Base-by-base conservation (phyloP, 2,329 filamentous ascomycete genomes). In the Reticulascus tulasneorum region DNA sequence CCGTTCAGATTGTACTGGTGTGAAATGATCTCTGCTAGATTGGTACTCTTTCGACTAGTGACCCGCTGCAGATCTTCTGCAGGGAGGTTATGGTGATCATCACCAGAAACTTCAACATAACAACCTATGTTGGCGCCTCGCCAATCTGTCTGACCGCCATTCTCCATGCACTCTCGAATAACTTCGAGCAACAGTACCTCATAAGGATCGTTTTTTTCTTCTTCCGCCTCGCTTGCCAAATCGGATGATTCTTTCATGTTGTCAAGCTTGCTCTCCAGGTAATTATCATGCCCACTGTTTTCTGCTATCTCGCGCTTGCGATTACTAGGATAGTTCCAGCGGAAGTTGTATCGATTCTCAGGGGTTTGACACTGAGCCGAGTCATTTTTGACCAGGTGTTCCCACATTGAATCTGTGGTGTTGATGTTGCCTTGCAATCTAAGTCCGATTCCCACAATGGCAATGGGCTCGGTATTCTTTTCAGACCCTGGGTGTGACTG, bases 361-460 rank as follows among this genome's bases (percentile, higher is more conserved):
- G 60, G 53, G 2, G 55, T 47, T 1, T 48, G 34, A 13, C 38
- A 59, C 1, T 47, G 47, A 0, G 60, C 62, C 10, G 58, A 50
- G 2, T 52, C 37, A 10, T 58, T 56, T 0, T 47, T 23, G 16
- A 44, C 35, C 1, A 67, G 45, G 33, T 63, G 56, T 2, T 62
- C 47, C 63, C 64, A 68, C 2, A 68, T 47, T 28, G 51, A 51
- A 2, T 48, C 38, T 2, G 62, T 58, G 2, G 51, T 52, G 26
- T 44, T 49, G 23, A 53, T 53, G 23, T 47, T 46, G 0, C 65
- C 66, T 0, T 66, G 63, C 2, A 69, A 59, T 2, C 66, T 56
- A 46, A 63, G 68, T 3, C 54, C 62, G 7, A 60, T 53, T 19
- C 66, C 65, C 12, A 70, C 49, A 15, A 71, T 54, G 21, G 66